A percentile compares a stretch with the other conserved stretches of the same genome.
Evolutionary conservation across 805 yeast genomes (phyloP).

Genomic region (Starmerella gropengiesseri): DNA sequence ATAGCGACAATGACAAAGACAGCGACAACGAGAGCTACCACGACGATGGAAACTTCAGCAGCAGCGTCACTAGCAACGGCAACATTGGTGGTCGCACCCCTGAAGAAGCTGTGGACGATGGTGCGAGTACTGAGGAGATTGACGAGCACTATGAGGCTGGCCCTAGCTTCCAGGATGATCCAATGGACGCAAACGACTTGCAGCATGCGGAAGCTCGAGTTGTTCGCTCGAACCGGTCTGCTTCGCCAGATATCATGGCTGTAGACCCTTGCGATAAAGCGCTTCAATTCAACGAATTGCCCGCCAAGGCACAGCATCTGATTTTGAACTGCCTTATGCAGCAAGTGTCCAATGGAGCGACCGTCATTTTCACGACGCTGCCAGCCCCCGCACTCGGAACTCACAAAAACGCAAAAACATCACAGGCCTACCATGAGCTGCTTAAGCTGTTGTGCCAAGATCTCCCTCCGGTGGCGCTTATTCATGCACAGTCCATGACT

Average conservation of each 20-base stretch:
- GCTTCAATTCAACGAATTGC: slow-evolving; percentile 68
- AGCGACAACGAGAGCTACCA: too few relatives aligned
- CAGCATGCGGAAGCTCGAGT: background rate
- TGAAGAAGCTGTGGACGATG: background rate
- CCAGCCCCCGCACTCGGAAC: slow-evolving; percentile 85
- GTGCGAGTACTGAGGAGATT: too few relatives aligned
- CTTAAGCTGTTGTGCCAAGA: slow-evolving; percentile 71
- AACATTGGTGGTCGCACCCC: slow-evolving; percentile 24
- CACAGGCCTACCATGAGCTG: slow-evolving; percentile 64
- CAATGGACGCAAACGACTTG: slow-evolving; percentile 20
- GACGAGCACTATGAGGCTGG: slow-evolving; percentile 20
- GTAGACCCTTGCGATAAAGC: background rate
- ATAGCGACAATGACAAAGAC: slow-evolving; percentile 13
- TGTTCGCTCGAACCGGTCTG: background rate
- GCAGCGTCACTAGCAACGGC: background rate
- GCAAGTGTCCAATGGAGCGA: slow-evolving; percentile 49
- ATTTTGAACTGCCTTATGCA: slow-evolving; percentile 80
- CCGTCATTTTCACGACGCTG: slow-evolving; percentile 73
- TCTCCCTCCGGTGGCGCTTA: slow-evolving; percentile 69
- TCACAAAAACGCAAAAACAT: slow-evolving; percentile 54
- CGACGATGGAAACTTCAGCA: background rate
- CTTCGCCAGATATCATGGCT: background rate
- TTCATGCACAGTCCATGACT: slow-evolving; percentile 89
- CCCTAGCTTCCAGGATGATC: slow-evolving; percentile 20
- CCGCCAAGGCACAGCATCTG: slow-evolving; percentile 82